Conservation (phyloP, 2,329 filamentous ascomycete genomes). For the Fusarium longipes region DNA sequence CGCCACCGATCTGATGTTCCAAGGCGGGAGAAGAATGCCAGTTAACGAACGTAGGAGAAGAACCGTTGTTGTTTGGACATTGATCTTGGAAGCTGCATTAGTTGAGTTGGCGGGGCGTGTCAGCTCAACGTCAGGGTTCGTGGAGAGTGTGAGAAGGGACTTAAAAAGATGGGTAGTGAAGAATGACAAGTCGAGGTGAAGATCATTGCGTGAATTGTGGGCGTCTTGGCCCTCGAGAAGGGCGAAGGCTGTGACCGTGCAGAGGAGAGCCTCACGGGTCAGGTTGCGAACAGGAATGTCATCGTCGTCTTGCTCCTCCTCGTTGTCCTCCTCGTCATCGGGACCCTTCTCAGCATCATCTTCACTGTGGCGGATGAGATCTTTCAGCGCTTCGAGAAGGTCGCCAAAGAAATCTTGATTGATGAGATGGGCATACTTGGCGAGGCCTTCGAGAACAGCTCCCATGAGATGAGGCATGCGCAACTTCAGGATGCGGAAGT, state of each 20-base stretch:
- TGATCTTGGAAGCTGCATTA: slow-evolving; percentile 74
- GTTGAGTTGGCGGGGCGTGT: slow-evolving; percentile 60
- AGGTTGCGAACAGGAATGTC: slow-evolving; percentile 71
- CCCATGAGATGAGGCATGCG: slow-evolving; percentile 89
- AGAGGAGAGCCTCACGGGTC: slow-evolving; percentile 88
- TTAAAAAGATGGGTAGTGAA: slow-evolving; percentile 96
- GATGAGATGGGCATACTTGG: slow-evolving; percentile 94
- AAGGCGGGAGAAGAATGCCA: slow-evolving; percentile 80
- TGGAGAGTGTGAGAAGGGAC: slow-evolving; percentile 79
- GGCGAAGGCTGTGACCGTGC: slow-evolving; percentile 96
- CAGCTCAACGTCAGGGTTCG: slow-evolving; percentile 88
- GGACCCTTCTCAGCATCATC: slow-evolving; percentile 61
- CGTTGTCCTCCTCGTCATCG: slow-evolving; percentile 58
- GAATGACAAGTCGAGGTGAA: slow-evolving; percentile 92
- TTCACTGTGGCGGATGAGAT: slow-evolving; percentile 84
- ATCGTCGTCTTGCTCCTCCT: slow-evolving; percentile 58
- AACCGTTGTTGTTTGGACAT: slow-evolving; percentile 94
- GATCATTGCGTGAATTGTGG: slow-evolving; percentile 80
- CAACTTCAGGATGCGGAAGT: slow-evolving; percentile 93
- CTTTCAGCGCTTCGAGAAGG: slow-evolving; percentile 91
- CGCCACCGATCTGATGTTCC: slow-evolving; percentile 79
- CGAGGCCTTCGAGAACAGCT: slow-evolving; percentile 93
- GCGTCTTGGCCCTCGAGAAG: slow-evolving; percentile 94
- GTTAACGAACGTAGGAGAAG: slow-evolving; percentile 89
- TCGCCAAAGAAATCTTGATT: slow-evolving; percentile 99